Conservation (phyloP, 2,329 filamentous ascomycete species). For the Talaromyces sp. region DNA sequence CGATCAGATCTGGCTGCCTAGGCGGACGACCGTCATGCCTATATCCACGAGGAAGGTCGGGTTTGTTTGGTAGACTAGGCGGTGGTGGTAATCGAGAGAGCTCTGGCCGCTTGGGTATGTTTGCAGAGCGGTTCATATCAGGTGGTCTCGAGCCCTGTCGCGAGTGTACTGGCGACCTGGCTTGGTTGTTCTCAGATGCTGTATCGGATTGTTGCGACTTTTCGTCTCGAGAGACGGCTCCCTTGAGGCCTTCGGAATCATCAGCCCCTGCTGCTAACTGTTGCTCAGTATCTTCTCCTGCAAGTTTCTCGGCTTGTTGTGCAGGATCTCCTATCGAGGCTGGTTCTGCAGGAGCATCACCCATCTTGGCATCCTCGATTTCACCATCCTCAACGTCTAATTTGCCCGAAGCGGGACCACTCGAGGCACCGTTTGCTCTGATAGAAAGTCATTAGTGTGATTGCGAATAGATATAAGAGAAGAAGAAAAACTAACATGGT, state of each 20-base stretch:
- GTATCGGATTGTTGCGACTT: background rate
- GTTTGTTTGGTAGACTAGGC: conserved; percentile 30
- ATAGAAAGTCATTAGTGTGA: background rate
- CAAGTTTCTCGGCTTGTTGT: background rate
- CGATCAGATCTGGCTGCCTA: conserved; percentile 32
- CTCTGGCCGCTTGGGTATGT: conserved; percentile 36
- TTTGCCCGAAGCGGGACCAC: conserved; percentile 21
- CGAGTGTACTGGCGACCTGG: conserved; percentile 18
- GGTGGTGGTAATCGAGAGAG: conserved; percentile 26
- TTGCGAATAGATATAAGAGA: background rate
- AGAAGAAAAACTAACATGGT: conserved; percentile 28
- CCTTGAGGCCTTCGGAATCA: background rate
- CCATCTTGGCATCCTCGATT: conserved; percentile 42
- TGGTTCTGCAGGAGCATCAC: conserved; percentile 21
- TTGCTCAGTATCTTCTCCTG: background rate
- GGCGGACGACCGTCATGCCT: conserved; percentile 34
- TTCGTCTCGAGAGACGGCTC: background rate
- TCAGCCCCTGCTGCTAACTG: background rate
- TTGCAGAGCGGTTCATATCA: conserved; percentile 24
- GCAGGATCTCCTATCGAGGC: background rate
- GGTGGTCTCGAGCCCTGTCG: conserved; percentile 22
- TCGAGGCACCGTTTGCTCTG: conserved; percentile 25
- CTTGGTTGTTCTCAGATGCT: conserved; percentile 14
- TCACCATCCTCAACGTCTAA: conserved; percentile 42
- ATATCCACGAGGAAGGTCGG: conserved; percentile 27